Evolutionary conservation across 192 early-diverging fungal genomes (phyloP).

Genomic region (Phycomyces blakesleeanus): DNA sequence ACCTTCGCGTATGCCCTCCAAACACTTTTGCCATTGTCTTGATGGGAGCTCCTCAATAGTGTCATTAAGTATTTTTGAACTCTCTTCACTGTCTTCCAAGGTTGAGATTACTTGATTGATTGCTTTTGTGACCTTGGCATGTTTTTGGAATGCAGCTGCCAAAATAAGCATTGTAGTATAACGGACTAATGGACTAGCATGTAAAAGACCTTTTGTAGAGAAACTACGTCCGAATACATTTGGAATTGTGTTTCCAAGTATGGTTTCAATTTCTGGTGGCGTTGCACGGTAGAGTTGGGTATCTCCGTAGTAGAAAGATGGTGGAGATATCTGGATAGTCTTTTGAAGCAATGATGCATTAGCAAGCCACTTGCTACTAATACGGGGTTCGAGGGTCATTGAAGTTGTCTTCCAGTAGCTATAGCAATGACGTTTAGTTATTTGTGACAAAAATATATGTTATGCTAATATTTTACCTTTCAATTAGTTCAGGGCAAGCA

Average conservation of each 20-base stretch:
- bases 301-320: conserved; percentile 46
- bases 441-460: conserved; percentile 5
- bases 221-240: conserved; percentile 46
- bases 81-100: conserved; percentile 21
- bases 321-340: conserved; percentile 62
- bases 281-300: conserved; percentile 35
- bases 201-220: conserved; percentile 58
- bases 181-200: conserved; percentile 57
- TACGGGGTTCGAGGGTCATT: conserved; percentile 70
- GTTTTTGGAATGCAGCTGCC: conserved; percentile 58
- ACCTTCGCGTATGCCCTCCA: conserved; percentile 47
- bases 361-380: conserved; percentile 66
- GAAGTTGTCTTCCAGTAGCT: conserved; percentile 62
- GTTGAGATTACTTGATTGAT: conserved; percentile 34
- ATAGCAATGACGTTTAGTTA: conserved; percentile 6
- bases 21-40: conserved; percentile 24
- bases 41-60: conserved; percentile 15
- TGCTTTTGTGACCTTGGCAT: conserved; percentile 24
- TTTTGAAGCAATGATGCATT: conserved; percentile 75
- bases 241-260: conserved; percentile 73
- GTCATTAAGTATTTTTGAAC: neutral
- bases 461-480: conserved; percentile 45
- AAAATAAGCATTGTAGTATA: conserved; percentile 60
- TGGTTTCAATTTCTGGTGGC: conserved; percentile 54
- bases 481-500: conserved; percentile 72